phyloP scores from a whole-genome alignment of 345 rosid species.

The Boechera stricta region DNA sequence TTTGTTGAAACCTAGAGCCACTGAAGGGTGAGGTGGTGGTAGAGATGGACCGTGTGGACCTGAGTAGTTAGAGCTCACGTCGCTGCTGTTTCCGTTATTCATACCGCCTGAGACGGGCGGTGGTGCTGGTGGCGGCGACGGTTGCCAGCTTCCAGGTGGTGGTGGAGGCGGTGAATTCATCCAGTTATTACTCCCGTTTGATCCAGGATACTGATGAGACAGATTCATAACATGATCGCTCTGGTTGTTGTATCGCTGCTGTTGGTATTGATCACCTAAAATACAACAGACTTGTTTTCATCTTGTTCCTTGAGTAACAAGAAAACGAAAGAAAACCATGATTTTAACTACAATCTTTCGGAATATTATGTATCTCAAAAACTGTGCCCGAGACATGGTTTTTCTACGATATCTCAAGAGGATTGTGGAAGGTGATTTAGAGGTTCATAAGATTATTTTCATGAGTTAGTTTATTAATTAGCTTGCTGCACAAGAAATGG shows the following conservation, averaged over 20 bases:
- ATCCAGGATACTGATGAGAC: constrained; percentile 49
- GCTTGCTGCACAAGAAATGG: constrained; percentile 18
- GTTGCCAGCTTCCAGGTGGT: constrained; percentile 54
- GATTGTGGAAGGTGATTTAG: background rate
- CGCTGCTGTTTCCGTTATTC: constrained; percentile 48
- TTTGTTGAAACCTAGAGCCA: constrained; percentile 65
- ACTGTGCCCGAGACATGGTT: background rate
- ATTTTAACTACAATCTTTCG: background rate
- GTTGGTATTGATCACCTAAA: constrained; percentile 48
- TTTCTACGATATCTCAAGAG: background rate
- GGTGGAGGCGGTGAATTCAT: constrained; percentile 43
- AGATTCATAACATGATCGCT: constrained; percentile 37
- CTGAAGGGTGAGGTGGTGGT: constrained; percentile 67
- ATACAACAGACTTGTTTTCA: background rate
- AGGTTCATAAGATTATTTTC: background rate
- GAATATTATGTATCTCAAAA: background rate
- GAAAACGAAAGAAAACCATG: background rate
- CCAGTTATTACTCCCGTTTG: constrained; percentile 49
- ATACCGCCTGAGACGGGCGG: constrained; percentile 39
- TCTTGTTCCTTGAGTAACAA: constrained; percentile 31
- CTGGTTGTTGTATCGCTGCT: constrained; percentile 47
- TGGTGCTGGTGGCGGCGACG: constrained; percentile 45
- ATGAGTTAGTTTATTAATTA: background rate
- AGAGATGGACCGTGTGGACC: constrained; percentile 56
- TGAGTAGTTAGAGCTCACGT: constrained; percentile 64